Conservation (phyloP, 805 yeast species). For the Wickerhamiella slavikovae region DNA sequence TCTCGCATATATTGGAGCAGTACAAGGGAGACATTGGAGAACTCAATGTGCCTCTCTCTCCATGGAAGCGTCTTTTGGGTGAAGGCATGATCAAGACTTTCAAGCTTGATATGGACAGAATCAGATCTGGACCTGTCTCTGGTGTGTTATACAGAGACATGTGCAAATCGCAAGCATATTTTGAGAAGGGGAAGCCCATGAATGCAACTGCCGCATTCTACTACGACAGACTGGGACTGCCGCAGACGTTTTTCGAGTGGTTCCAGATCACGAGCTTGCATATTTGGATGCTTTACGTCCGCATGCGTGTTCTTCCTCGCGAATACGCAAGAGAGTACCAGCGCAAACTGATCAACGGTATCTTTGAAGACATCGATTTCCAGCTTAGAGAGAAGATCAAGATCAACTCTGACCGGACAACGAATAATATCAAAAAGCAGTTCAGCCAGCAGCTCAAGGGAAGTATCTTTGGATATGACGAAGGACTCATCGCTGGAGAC, state of each 20-base stretch:
- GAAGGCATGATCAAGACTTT: slow-evolving; percentile 23
- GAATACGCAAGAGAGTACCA: slow-evolving; percentile 77
- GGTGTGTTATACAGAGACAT: slow-evolving; percentile 73
- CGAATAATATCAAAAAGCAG: slow-evolving; percentile 73
- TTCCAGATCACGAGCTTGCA: slow-evolving; percentile 81
- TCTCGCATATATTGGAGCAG: slow-evolving; percentile 13
- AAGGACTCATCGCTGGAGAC: slow-evolving; percentile 67
- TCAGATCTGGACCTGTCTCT: slow-evolving; percentile 86
- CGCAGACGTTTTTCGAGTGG: slow-evolving; percentile 87
- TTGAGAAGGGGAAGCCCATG: slow-evolving; percentile 18
- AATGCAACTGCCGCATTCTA: slow-evolving; percentile 62
- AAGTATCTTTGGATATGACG: slow-evolving; percentile 75
- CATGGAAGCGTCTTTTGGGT: slow-evolving; percentile 17
- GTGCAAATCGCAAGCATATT: slow-evolving; percentile 60
- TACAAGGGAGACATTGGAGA: slow-evolving; percentile 13
- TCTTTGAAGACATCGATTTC: slow-evolving; percentile 75
- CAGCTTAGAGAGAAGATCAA: slow-evolving; percentile 74
- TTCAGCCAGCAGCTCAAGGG: slow-evolving; percentile 84
- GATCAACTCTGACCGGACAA: slow-evolving; percentile 58
- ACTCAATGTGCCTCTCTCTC: slow-evolving; percentile 9
- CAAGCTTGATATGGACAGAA: slow-evolving; percentile 72
- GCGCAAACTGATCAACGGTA: slow-evolving; percentile 74
- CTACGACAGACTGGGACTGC: slow-evolving; percentile 65
- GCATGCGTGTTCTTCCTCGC: slow-evolving; percentile 93
- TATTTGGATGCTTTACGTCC: slow-evolving; percentile 79